A percentile compares a stretch with the other conserved stretches of the same genome.
Evolutionary conservation across 441 rosid genomes (phyloP).

Genomic region (Capsella rubella): DNA sequence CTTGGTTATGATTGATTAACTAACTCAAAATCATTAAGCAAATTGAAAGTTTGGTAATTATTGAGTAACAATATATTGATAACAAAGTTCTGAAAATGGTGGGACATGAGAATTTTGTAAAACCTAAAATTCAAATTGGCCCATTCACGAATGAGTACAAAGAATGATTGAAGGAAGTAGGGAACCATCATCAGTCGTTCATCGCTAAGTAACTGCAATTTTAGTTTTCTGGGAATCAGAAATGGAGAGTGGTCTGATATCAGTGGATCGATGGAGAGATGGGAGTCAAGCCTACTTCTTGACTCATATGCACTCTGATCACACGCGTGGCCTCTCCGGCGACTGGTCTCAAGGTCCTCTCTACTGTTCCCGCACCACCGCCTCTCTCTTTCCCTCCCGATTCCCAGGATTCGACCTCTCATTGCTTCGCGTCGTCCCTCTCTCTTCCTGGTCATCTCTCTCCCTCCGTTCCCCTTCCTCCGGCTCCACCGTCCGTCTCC

Average conservation of each 20-base stretch:
- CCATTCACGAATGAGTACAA: conserved; percentile 6
- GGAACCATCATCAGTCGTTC: neutral
- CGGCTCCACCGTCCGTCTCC: conserved; percentile 46
- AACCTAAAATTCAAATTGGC: neutral
- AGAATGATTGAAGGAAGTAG: neutral
- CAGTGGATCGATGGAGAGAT: conserved; percentile 75
- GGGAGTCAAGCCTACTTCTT: conserved; percentile 81
- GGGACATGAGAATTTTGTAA: neutral
- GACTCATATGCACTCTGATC: conserved; percentile 82
- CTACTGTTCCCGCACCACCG: conserved; percentile 83
- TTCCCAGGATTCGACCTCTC: conserved; percentile 74
- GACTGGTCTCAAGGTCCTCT: conserved; percentile 65
- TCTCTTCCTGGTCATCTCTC: conserved; percentile 63
- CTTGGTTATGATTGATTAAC: neutral
- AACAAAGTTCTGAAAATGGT: too few species aligned
- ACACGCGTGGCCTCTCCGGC: conserved; percentile 68
- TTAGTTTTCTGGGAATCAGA: neutral
- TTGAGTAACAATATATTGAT: too few species aligned
- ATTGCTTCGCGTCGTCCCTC: conserved; percentile 63
- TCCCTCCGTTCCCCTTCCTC: conserved; percentile 60
- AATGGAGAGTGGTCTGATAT: conserved; percentile 79
- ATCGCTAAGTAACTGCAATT: neutral
- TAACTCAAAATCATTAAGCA: neutral
- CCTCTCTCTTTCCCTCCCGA: conserved; percentile 70
- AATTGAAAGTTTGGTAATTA: too few species aligned